A percentile compares a stretch with the other conserved stretches of the same genome.
Conservation (phyloP, 2,329 filamentous ascomycete species). For the Cercospora citrullina region DNA sequence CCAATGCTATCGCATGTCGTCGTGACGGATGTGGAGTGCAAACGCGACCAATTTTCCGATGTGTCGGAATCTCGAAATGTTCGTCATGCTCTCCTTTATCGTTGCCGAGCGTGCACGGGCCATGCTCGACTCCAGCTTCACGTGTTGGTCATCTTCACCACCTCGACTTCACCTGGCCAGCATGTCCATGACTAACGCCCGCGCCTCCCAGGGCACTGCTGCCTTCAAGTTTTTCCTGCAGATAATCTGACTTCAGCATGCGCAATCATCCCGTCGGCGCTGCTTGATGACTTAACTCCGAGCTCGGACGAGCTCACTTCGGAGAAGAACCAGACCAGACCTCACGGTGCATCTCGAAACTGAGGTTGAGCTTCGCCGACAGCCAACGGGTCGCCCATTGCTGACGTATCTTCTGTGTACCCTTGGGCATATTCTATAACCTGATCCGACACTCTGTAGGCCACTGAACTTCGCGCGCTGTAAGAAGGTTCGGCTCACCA, state of each 20-base stretch:
- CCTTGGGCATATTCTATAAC: background rate
- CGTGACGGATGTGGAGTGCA: background rate
- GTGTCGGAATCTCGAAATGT: conserved; percentile 2
- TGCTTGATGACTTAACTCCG: background rate
- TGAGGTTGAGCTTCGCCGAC: background rate
- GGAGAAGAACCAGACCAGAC: background rate
- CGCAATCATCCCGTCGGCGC: background rate
- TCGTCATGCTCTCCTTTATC: conserved; percentile 1
- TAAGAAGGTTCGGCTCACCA: background rate
- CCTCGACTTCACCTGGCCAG: background rate
- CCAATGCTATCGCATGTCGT: conserved; percentile 11
- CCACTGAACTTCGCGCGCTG: background rate
- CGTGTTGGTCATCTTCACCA: background rate
- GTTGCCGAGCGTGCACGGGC: background rate
- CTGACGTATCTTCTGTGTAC: background rate
- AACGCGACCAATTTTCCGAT: background rate
- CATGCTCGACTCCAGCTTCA: background rate
- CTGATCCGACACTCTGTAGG: background rate
- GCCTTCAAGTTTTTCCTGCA: background rate
- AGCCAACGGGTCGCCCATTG: background rate
- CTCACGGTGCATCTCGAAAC: background rate
- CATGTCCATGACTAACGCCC: background rate
- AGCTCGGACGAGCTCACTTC: conserved; percentile 10
- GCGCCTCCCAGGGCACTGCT: background rate
- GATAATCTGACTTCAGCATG: background rate